Conservation (phyloP, 306 rosid species). For the Trifolium dubium region DNA sequence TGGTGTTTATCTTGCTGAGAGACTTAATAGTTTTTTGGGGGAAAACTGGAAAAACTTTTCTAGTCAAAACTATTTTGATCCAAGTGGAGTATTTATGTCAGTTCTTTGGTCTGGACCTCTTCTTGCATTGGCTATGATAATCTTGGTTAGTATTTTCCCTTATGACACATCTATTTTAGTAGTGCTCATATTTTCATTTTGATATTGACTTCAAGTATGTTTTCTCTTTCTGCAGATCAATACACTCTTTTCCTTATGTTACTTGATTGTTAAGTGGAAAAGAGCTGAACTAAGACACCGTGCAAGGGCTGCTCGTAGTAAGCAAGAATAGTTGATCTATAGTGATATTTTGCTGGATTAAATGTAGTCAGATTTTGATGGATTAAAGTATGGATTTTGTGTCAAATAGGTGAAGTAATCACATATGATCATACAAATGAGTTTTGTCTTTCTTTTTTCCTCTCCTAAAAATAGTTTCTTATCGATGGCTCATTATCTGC, state of each 20-base stretch:
- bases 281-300: slow-evolving; percentile 93
- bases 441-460: background rate
- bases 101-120: slow-evolving; percentile 96
- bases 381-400: background rate
- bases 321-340: slow-evolving; percentile 59
- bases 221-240: slow-evolving; percentile 66
- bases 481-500: background rate
- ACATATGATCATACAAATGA: slow-evolving; percentile 18
- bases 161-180: background rate
- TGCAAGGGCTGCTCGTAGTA: slow-evolving; percentile 65
- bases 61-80: slow-evolving; percentile 88
- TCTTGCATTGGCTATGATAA: slow-evolving; percentile 79
- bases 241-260: slow-evolving; percentile 82
- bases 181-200: slow-evolving; percentile 3
- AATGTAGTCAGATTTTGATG: slow-evolving; percentile 19
- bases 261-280: slow-evolving; percentile 89
- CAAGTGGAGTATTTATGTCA: slow-evolving; percentile 79
- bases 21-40: slow-evolving; percentile 59
- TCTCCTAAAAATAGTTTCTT: background rate
- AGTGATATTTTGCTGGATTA: slow-evolving; percentile 11
- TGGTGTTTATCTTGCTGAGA: slow-evolving; percentile 91
- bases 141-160: slow-evolving; percentile 68
- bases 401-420: slow-evolving; percentile 30
- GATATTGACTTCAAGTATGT: slow-evolving; percentile 32
- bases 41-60: slow-evolving; percentile 85